Evolutionary conservation across 2,329 filamentous ascomycete genomes (phyloP).

Genomic region (Periglandula ipomoeae): DNA sequence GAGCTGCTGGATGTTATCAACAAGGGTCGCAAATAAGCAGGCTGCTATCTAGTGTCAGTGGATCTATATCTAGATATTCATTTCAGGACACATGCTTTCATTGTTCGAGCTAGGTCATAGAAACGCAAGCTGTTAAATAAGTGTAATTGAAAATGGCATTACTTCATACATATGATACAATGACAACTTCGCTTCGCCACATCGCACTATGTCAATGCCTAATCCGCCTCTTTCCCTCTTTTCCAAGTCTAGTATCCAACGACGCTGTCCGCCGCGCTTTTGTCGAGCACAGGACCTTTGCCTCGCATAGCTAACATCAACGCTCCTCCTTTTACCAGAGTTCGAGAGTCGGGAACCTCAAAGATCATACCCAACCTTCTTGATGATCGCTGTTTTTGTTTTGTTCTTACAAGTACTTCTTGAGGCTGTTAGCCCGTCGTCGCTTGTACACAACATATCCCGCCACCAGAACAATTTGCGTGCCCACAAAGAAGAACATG

Average conservation of each 20-base stretch:
- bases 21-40: constrained; percentile 12
- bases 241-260: background rate
- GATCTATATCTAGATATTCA: background rate
- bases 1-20: constrained; percentile 58
- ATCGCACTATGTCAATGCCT: no score
- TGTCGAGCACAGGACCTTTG: no score
- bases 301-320: no score
- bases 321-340: no score
- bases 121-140: no score
- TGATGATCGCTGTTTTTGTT: no score
- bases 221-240: background rate
- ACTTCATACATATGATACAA: background rate
- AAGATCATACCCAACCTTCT: no score
- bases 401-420: constrained; percentile 71
- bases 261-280: no score
- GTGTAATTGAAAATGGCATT: background rate
- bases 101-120: no score
- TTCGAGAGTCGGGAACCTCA: no score
- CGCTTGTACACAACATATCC: constrained; percentile 74
- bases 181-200: background rate
- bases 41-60: background rate
- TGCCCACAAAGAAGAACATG: constrained; percentile 63
- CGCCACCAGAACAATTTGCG: constrained; percentile 61
- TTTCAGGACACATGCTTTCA: background rate
- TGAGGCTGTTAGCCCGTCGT: constrained; percentile 65